These are phyloP conservation scores for Dioscorea zingiberensis DNA, from an alignment of 106 monocot genomes.

Conservation along the genomic window DNA sequence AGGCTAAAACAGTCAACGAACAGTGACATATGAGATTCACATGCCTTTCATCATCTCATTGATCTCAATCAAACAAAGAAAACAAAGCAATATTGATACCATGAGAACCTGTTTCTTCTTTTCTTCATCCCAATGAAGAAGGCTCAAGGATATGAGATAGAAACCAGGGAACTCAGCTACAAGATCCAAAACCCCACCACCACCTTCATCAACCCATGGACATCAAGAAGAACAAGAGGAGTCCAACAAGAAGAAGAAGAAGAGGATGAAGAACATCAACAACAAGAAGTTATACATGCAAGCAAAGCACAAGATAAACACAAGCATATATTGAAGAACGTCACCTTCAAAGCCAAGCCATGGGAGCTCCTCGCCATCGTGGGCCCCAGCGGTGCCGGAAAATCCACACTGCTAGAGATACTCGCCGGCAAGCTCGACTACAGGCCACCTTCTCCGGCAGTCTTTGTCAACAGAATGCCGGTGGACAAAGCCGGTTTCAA, in stretches of 20 bases:
- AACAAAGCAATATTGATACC: no score
- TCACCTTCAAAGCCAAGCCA: conserved; percentile 59
- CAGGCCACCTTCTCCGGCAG: conserved; percentile 12
- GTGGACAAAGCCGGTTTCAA: conserved; percentile 14
- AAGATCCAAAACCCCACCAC: conserved; percentile 18
- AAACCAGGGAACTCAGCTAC: conserved; percentile 66
- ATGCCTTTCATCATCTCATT: not conserved
- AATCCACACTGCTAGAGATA: conserved; percentile 76
- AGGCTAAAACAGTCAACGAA: not conserved
- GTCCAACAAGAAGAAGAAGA: conserved; percentile 39
- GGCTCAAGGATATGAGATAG: conserved; percentile 51
- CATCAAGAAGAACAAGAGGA: no score
- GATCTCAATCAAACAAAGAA: not conserved
- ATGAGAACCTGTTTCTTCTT: no score
- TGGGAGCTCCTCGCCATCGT: conserved; percentile 78
- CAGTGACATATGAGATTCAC: not conserved
- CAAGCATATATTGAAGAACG: conserved; percentile 56
- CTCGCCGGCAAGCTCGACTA: conserved; percentile 56
- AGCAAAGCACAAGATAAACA: not conserved
- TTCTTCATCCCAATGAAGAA: conserved; percentile 21
- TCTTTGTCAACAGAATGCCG: conserved; percentile 42
- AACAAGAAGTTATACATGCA: not conserved
- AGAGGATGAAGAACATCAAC: conserved; percentile 18
- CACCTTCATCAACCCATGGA: not conserved
- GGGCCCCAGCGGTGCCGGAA: conserved; percentile 95